These are phyloP conservation scores for Silene coronaria DNA, from an alignment of 179 eudicot species.

Conservation along the genomic window DNA sequence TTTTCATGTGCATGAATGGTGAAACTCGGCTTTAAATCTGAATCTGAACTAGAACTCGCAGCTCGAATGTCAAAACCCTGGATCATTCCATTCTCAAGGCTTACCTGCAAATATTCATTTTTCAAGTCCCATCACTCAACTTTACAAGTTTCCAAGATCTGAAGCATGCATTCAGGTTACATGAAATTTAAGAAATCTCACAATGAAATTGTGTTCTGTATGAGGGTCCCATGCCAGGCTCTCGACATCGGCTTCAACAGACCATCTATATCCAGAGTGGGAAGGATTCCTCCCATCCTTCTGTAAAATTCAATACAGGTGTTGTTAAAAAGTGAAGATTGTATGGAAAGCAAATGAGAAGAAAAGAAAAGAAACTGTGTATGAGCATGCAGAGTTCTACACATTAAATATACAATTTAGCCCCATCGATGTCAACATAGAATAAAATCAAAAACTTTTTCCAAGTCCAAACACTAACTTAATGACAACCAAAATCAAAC, in stretches of 20 bases:
- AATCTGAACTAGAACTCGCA: slow-evolving; percentile 50
- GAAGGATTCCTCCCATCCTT: slow-evolving; percentile 76
- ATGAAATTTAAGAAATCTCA: slow-evolving; percentile 24
- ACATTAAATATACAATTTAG: background rate
- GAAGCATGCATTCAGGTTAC: background rate
- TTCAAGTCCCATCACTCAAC: background rate
- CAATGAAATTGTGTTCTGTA: slow-evolving; percentile 74
- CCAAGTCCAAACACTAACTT: background rate
- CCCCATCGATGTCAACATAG: background rate
- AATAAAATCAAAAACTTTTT: background rate
- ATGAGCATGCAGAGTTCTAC: background rate
- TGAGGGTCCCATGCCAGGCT: slow-evolving; percentile 94
- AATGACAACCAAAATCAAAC: background rate
- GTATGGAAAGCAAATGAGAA: slow-evolving; percentile 1
- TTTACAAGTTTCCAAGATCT: background rate
- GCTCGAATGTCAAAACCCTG: slow-evolving; percentile 75
- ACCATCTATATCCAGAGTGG: slow-evolving; percentile 75
- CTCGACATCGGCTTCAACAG: slow-evolving; percentile 85
- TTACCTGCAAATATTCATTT: slow-evolving; percentile 47
- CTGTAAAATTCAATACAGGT: slow-evolving; percentile 35
- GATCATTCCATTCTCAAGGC: slow-evolving; percentile 83
- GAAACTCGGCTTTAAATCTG: slow-evolving; percentile 55
- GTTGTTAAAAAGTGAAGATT: slow-evolving; percentile 3
- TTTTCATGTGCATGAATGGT: slow-evolving; percentile 94
- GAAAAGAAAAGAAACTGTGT: background rate